These are phyloP conservation scores for Geotrichum phurueaensis DNA, from an alignment of 1,139 yeast species.

Conservation along the genomic window DNA sequence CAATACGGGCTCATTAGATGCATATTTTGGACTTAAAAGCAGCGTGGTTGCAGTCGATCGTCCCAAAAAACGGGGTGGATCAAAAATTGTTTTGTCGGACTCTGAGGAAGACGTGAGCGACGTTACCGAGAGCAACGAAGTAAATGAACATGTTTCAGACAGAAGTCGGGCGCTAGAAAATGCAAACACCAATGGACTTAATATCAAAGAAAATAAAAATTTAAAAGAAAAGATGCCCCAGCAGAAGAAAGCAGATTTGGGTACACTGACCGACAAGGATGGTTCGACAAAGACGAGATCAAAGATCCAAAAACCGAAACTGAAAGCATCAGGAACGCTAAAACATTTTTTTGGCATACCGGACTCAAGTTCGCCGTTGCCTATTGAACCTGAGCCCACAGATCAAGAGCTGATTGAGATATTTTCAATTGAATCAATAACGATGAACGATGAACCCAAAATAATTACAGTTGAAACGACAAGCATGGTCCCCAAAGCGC, in stretches of 20 bases:
- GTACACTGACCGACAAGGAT: background rate
- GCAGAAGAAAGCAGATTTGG: background rate
- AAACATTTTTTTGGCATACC: background rate
- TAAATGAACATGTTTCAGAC: background rate
- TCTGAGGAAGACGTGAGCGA: background rate
- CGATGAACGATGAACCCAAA: background rate
- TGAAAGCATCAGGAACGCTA: background rate
- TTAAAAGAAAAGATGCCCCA: background rate
- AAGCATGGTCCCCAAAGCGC: background rate
- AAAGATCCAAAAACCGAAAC: background rate
- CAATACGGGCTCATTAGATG: background rate
- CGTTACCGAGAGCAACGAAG: background rate
- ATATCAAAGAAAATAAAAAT: background rate
- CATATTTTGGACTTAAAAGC: background rate
- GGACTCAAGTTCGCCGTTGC: background rate
- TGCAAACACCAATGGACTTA: background rate
- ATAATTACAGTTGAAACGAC: background rate
- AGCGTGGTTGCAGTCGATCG: background rate
- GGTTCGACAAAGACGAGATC: background rate
- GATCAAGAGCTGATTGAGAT: constrained; percentile 21
- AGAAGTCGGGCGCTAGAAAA: background rate
- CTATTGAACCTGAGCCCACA: background rate
- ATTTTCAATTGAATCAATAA: constrained; percentile 8
- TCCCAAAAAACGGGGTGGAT: background rate
- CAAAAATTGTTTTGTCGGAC: background rate